Evolutionary conservation across 768 basidiomycete genomes (phyloP).

Genomic region (Dentipellis sp.): DNA sequence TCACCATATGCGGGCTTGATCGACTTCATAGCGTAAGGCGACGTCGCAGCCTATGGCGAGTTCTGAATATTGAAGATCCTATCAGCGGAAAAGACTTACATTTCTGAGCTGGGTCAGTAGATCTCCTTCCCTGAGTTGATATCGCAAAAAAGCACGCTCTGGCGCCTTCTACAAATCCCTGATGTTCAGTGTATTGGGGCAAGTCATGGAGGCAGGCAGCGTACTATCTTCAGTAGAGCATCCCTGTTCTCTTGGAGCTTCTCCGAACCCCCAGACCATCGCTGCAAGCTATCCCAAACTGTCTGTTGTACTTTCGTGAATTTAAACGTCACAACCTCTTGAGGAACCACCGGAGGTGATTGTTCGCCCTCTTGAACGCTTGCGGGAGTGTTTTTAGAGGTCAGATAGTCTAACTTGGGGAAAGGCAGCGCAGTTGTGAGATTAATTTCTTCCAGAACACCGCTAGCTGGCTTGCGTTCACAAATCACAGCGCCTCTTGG

Average conservation of each 20-base stretch:
- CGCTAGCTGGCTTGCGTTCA: constrained; percentile 26
- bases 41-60: constrained; percentile 30
- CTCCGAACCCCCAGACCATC: constrained; percentile 53
- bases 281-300: constrained; percentile 48
- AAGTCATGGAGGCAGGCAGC: neutral
- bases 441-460: constrained; percentile 21
- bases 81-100: constrained; percentile 26
- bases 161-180: constrained; percentile 27
- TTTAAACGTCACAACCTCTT: constrained; percentile 35
- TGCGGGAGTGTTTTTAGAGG: neutral
- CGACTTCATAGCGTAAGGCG: constrained; percentile 43
- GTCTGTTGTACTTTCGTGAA: constrained; percentile 37
- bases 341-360: constrained; percentile 11
- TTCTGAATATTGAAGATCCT: neutral
- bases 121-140: constrained; percentile 46
- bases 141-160: constrained; percentile 43
- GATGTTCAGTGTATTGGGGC: too few species aligned
- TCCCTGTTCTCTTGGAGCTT: constrained; percentile 40
- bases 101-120: constrained; percentile 50
- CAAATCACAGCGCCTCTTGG: constrained; percentile 50
- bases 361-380: neutral
- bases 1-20: constrained; percentile 43
- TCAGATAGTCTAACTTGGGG: constrained; percentile 14
- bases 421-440: constrained; percentile 41
- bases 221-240: neutral